phyloP scores from a whole-genome alignment of 1,139 yeast genomes.

The Hansenula lynferdii region DNA sequence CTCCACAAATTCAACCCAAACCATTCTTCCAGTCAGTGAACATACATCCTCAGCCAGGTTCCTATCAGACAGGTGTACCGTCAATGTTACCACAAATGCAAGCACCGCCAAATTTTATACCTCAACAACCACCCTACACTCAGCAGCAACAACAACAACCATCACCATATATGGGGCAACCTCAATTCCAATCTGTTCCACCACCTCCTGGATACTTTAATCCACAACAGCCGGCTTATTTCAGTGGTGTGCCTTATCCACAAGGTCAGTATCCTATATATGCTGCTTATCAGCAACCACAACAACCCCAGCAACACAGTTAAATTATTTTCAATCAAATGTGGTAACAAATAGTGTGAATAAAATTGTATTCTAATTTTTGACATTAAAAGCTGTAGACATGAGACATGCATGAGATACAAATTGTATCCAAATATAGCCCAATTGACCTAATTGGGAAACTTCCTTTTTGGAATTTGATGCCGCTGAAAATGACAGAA shows the following conservation, averaged over 20 bases:
- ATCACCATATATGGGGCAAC: not conserved
- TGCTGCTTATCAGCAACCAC: not conserved
- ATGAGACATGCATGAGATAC: too few relatives aligned
- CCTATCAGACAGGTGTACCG: not conserved
- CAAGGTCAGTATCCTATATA: not conserved
- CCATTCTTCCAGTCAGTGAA: too few relatives aligned
- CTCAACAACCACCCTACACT: not conserved
- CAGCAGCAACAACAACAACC: slow-evolving; percentile 2
- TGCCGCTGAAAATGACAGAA: too few relatives aligned
- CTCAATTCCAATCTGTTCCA: not conserved
- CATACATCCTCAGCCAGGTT: slow-evolving; percentile 1
- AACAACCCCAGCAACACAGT: not conserved
- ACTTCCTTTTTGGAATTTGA: too few relatives aligned
- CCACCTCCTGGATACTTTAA: not conserved
- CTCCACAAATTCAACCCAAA: not conserved
- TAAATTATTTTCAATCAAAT: too few relatives aligned
- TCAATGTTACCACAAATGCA: not conserved
- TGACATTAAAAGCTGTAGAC: too few relatives aligned
- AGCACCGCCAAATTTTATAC: not conserved
- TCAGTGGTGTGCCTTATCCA: not conserved
- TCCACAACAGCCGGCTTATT: not conserved
- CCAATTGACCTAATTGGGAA: too few relatives aligned
- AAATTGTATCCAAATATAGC: too few relatives aligned
- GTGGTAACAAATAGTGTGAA: too few relatives aligned
- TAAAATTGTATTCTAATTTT: too few relatives aligned